These are phyloP conservation scores for Emergomyces pasteurianus DNA, from an alignment of 2,329 filamentous ascomycete genomes.

Conservation along the genomic window DNA sequence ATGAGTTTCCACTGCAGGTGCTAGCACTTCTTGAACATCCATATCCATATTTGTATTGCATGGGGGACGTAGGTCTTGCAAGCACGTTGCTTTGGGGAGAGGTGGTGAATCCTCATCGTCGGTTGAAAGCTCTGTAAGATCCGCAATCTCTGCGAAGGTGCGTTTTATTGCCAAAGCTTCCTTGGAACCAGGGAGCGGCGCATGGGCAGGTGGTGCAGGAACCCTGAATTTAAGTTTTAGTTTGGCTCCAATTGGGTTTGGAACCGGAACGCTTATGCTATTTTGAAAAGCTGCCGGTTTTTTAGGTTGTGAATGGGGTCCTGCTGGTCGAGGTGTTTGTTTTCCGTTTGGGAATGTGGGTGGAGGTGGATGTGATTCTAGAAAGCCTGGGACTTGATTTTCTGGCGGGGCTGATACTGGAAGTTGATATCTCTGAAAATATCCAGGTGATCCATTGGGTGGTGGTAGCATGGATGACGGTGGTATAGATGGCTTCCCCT, in stretches of 20 bases:
- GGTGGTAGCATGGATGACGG: neutral
- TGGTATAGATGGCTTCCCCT: neutral
- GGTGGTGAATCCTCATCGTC: slow-evolving; percentile 34
- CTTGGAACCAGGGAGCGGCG: slow-evolving; percentile 30
- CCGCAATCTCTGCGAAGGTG: slow-evolving; percentile 42
- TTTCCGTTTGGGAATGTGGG: neutral
- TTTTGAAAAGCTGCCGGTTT: neutral
- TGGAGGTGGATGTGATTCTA: neutral
- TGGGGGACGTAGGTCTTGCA: neutral
- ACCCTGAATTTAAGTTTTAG: slow-evolving; percentile 1
- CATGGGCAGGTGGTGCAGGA: slow-evolving; percentile 2
- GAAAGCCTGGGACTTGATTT: neutral
- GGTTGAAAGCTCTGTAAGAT: slow-evolving; percentile 36
- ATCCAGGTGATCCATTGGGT: neutral
- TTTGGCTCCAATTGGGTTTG: neutral
- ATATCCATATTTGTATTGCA: slow-evolving; percentile 1
- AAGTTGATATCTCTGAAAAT: neutral
- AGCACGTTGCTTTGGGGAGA: slow-evolving; percentile 16
- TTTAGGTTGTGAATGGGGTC: neutral
- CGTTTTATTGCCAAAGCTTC: slow-evolving; percentile 45
- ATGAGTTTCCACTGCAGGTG: neutral
- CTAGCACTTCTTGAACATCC: neutral
- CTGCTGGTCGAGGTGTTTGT: neutral
- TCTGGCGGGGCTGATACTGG: neutral
- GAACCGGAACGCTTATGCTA: neutral